These are phyloP conservation scores for Penicillium carneum DNA, from an alignment of 2,329 filamentous ascomycete species.

Conservation along the genomic window DNA sequence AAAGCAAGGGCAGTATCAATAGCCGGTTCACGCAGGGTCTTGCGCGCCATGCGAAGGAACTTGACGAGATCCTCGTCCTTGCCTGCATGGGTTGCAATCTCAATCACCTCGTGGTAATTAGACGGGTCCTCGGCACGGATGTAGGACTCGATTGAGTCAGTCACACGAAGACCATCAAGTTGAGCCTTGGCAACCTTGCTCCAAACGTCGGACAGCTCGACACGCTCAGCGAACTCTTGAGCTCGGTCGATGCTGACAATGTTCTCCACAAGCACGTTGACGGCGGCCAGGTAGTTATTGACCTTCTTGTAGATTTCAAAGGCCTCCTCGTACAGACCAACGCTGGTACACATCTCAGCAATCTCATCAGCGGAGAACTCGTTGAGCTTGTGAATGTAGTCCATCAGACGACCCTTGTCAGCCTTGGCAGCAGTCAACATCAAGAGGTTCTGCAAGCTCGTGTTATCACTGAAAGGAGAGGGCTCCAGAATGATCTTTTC, in stretches of 20 bases:
- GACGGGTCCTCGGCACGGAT: constrained; percentile 91
- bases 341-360: constrained; percentile 88
- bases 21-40: constrained; percentile 89
- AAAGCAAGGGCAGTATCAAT: constrained; percentile 95
- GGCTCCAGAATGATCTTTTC: constrained; percentile 99
- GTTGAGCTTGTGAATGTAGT: constrained; percentile 91
- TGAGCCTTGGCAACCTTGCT: constrained; percentile 98
- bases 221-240: constrained; percentile 91
- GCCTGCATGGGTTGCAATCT: constrained; percentile 90
- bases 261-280: constrained; percentile 91
- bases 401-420: constrained; percentile 91
- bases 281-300: constrained; percentile 82
- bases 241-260: constrained; percentile 98
- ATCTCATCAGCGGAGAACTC: constrained; percentile 92
- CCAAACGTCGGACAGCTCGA: constrained; percentile 95
- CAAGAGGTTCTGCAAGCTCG: constrained; percentile 92
- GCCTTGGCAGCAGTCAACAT: constrained; percentile 97
- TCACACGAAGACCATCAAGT: constrained; percentile 89
- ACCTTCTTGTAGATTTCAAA: constrained; percentile 99
- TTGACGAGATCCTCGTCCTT: constrained; percentile 98
- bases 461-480: constrained; percentile 97
- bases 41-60: constrained; percentile 94
- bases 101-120: constrained; percentile 95
- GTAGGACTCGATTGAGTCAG: constrained; percentile 94
- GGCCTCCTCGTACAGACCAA: constrained; percentile 93